Evolutionary conservation across 495 filamentous ascomycete species (phyloP), one percentile per base, ranked within the genome.

Genomic region (Lasiosphaeria hispida): DNA sequence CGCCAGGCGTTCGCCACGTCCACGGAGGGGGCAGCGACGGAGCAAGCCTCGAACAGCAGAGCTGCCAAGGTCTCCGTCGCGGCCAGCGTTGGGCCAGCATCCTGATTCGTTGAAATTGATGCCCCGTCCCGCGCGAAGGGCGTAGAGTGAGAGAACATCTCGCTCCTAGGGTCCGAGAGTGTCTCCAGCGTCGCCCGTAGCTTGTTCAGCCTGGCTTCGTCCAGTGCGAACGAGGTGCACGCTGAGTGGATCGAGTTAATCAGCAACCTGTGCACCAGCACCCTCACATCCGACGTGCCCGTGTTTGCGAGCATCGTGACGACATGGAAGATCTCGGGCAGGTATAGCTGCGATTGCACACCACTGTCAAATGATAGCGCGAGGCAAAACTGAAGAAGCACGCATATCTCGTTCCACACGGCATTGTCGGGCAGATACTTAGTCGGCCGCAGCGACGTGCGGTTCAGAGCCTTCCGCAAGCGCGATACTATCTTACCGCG

Each of bases 1-100:
- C 85, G 80, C 85, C 85, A 87, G 35, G 80, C 78, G 61, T 87
- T 87, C 19, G 84, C 81, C 64, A 85, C 71, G 60, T 86, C 83
- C 13, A 83, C 74, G 3, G 84, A 82, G 4, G 83, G 82, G 34
- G 85, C 84, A 4, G 83, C 84, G 14, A 85, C 72, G 3, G 73
- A 73, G 55, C 81, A 85, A n/a, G 84, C 78, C 57, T 86, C 83
- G 38, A 85, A 79, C 41, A 87, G 64, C 4, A 86, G 59, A 30
- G 75, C 75, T 0, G 85, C 77, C 34, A 83, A 64, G 60, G 74
- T 75, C 61, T 84, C 81, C 38, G 78, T 84, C 13, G 79, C 75
- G 0, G 71, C 66, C 54, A 84, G 72, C 18, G 77, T 69, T 33
- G 74, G 71, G 1, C 75, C 72, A 0, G 67, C 65, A n/a, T 84